Evolutionary conservation across 1,284 basidiomycete species (phyloP), one percentile per base, ranked within the genome.

Genomic region (Phylloporus sp.): DNA sequence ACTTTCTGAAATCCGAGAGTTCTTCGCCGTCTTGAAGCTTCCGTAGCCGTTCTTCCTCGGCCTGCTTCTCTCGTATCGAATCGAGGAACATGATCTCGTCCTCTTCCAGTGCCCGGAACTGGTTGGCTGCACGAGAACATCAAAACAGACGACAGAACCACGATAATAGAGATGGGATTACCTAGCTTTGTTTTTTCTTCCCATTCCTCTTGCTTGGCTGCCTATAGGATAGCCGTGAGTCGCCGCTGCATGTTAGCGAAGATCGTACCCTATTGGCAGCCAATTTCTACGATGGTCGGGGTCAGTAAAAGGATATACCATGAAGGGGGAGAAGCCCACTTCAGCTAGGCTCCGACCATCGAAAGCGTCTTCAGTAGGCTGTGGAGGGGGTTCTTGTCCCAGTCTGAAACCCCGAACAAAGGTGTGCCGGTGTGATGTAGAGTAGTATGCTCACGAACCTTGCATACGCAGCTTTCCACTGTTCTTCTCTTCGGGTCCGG

Each of bases 381-480:
- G 84, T 12, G 88, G 88, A 10, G 95, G 94, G 8, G 95, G 94
- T 67, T 94, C 93, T 77, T 96, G 93, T 39, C 95, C 94, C 24
- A 97, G 81, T 72, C 86, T 94, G 77, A 49, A 70, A 46, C 62
- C n/a, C n/a, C n/a, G n/a, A n/a, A n/a, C n/a, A n/a, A n/a, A 60
- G 50, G 60, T 74, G 56, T 64, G 42, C 39, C 11, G 49, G 54
- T 58, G 50, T 59, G 61, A 62, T 51, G 60, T 59, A 55, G 53
- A 31, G 39, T 28, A 59, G 24, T 28, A 18, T 32, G 40, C 67
- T 29, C 61, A 76, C 78, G 60, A 69, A 92, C 93, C 94, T 86
- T 47, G 91, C 94, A 78, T 97, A 98, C 20, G 95, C 95, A 18
- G 92, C 95, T 73, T 90, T 93, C 93, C 95, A 96, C 73, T 96